phyloP scores from a whole-genome alignment of 345 rosid genomes.

The Abelmoschus esculentus region DNA sequence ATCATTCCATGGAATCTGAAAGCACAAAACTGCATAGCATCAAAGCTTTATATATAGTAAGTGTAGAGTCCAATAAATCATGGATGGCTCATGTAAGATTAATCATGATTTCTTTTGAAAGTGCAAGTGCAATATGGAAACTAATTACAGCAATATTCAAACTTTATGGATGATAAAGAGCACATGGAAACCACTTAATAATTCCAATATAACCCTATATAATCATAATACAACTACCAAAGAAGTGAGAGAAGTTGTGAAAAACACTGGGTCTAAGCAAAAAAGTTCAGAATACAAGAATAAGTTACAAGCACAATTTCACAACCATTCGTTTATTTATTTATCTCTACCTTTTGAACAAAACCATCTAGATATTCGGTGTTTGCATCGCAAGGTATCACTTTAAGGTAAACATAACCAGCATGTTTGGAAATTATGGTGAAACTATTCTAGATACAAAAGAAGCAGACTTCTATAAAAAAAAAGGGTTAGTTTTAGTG shows the following conservation, averaged over 20 bases:
- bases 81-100: not conserved
- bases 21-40: conserved; percentile 2
- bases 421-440: not conserved
- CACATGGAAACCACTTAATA: not conserved
- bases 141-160: not conserved
- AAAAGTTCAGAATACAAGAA: not conserved
- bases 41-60: not conserved
- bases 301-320: not conserved
- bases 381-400: not conserved
- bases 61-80: not conserved
- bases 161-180: not conserved
- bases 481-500: not conserved
- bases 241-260: not conserved
- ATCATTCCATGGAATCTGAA: conserved; percentile 88
- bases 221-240: not conserved
- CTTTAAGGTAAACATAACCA: not conserved
- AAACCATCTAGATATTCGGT: not conserved
- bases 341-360: not conserved
- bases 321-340: not conserved
- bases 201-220: not conserved
- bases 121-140: too few species aligned
- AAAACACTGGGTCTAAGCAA: not conserved
- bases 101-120: not conserved
- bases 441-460: not conserved
- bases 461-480: not conserved